A percentile compares a stretch with the other conserved stretches of the same genome.
phyloP scores from a whole-genome alignment of 148 eudicot genomes.

The Vaccinium macrocarpon region DNA sequence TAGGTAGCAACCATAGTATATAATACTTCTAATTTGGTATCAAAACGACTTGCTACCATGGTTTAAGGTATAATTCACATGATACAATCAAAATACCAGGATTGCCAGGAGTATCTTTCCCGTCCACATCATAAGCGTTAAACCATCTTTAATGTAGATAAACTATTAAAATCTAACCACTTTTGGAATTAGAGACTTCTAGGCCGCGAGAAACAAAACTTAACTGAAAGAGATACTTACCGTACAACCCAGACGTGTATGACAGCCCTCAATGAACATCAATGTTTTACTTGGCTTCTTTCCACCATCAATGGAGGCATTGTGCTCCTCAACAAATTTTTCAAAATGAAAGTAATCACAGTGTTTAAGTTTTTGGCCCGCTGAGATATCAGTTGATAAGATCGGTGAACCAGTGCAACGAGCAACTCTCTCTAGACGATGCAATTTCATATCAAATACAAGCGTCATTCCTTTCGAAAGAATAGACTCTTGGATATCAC shows the following conservation, averaged over 20 bases:
- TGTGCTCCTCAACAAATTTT: constrained; percentile 79
- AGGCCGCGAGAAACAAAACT: not conserved
- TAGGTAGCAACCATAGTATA: not conserved
- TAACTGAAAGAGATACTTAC: constrained; percentile 39
- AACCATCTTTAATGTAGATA: not conserved
- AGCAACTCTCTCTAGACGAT: constrained; percentile 89
- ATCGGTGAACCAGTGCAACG: constrained; percentile 83
- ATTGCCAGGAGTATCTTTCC: not conserved
- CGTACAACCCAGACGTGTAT: constrained; percentile 74
- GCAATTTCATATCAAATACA: constrained; percentile 88
- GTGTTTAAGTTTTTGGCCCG: constrained; percentile 52
- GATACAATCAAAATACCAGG: not conserved
- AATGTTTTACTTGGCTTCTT: constrained; percentile 77
- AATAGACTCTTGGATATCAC: constrained; percentile 67
- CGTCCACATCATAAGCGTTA: not conserved
- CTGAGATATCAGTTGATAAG: constrained; percentile 47
- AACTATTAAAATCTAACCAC: not conserved
- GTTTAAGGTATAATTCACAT: not conserved
- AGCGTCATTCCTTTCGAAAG: constrained; percentile 73
- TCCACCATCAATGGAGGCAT: constrained; percentile 46
- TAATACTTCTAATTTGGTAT: not conserved
- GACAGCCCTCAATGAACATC: constrained; percentile 91
- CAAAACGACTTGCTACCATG: not conserved
- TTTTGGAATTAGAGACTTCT: not conserved
- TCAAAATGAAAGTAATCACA: constrained; percentile 74